phyloP scores from a whole-genome alignment of 2,329 filamentous ascomycete genomes.

The Penicillium nordicum region DNA sequence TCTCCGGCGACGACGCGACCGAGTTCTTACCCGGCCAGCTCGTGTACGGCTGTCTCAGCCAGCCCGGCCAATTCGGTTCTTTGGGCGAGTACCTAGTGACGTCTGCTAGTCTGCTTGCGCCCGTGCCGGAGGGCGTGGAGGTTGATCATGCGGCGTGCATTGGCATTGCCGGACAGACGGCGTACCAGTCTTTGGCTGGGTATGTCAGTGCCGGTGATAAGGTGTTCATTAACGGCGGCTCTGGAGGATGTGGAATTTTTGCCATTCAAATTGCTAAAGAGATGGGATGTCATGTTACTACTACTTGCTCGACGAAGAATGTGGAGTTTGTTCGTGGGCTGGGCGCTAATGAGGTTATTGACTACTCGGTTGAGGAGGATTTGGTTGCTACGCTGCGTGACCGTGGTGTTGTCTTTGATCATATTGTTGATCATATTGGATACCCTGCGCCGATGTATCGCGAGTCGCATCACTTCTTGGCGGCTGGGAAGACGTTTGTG shows the following conservation, averaged over 20 bases:
- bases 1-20: constrained; percentile 25
- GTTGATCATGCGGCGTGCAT: constrained; percentile 39
- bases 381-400: constrained; percentile 46
- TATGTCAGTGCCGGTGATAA: constrained; percentile 48
- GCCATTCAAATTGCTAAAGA: constrained; percentile 61
- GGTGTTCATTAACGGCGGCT: constrained; percentile 62
- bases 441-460: constrained; percentile 49
- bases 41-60: constrained; percentile 45
- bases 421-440: constrained; percentile 58
- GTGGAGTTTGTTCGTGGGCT: constrained; percentile 53
- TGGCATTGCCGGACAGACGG: constrained; percentile 45
- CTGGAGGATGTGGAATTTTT: constrained; percentile 58
- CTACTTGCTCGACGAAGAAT: constrained; percentile 56
- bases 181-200: constrained; percentile 46
- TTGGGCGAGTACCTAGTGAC: constrained; percentile 45
- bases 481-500: constrained; percentile 49
- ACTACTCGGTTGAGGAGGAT: constrained; percentile 52
- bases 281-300: constrained; percentile 56
- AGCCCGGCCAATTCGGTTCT: constrained; percentile 37
- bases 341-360: constrained; percentile 60
- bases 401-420: constrained; percentile 48
- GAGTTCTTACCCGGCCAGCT: constrained; percentile 38
- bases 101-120: constrained; percentile 29
- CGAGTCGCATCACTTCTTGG: constrained; percentile 50
- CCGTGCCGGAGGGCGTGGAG: constrained; percentile 44